Conservation (phyloP, 352 stramenopile genomes). For the Phytophthora idaei region DNA sequence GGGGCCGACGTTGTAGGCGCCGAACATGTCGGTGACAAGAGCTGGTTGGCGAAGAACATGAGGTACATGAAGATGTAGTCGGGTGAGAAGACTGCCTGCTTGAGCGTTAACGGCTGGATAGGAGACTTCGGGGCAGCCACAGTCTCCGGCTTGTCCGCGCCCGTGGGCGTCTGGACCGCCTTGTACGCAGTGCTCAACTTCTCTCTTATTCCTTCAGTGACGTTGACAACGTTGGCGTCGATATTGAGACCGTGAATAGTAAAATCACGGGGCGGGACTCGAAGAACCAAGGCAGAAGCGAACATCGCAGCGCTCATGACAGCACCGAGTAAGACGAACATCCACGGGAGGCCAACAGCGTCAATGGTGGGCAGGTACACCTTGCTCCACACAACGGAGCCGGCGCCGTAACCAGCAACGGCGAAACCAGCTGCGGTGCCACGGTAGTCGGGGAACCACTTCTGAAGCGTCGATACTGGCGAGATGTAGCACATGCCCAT, state of each 20-base stretch:
- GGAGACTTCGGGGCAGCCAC: conserved; percentile 27
- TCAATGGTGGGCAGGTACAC: conserved; percentile 60
- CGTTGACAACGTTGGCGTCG: conserved; percentile 51
- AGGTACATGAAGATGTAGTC: conserved; percentile 75
- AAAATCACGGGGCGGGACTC: conserved; percentile 52
- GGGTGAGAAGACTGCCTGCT: conserved; percentile 53
- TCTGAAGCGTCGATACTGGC: conserved; percentile 65
- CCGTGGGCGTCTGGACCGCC: conserved; percentile 43
- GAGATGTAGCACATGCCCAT: conserved; percentile 71
- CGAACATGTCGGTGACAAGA: conserved; percentile 86
- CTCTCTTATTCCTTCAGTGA: conserved; percentile 40
- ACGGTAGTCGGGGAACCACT: conserved; percentile 81
- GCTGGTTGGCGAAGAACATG: conserved; percentile 70
- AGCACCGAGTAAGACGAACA: conserved; percentile 54
- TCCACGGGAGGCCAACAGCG: conserved; percentile 46
- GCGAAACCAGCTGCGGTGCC: conserved; percentile 71
- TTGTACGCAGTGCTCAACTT: conserved; percentile 53
- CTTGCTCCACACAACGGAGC: conserved; percentile 68
- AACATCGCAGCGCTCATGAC: conserved; percentile 53
- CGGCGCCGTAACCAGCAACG: conserved; percentile 63
- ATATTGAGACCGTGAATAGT: conserved; percentile 62
- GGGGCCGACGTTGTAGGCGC: conserved; percentile 81
- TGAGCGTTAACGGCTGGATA: conserved; percentile 57
- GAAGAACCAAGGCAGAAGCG: conserved; percentile 48
- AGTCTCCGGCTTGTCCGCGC: neutral